Evolutionary conservation across 2,329 filamentous ascomycete genomes (phyloP), one percentile per base, ranked within the genome.

Genomic region (Venturia aucupariae): DNA sequence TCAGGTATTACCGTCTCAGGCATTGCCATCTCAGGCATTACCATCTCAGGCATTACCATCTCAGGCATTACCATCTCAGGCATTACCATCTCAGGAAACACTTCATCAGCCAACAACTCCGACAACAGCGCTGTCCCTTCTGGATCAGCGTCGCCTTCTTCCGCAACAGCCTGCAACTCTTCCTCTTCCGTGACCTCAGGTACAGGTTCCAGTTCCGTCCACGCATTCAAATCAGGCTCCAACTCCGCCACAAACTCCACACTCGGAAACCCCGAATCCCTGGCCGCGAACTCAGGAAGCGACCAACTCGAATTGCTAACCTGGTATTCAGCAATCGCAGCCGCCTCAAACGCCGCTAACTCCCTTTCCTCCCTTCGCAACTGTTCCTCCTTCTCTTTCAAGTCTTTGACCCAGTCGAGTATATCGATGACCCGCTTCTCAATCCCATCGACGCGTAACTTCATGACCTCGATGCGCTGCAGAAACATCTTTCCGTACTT

Each of bases 341-440:
- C 51, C 24, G 51, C 30, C 30, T 57, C 51, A 19, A 57, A 57
- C 17, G 32, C 51, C 1, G 51, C 51, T n/a, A 57, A n/a, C 27
- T 38, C 51, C 30, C 19, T 32, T 22, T 55, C 51, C 22, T 55
- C 27, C 51, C 42, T 17, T 17, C n/a, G 44, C 6, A 38, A 15
- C 17, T 51, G 35, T 46, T 63, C 60, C 24, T 57, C 51, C 61
- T 63, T 62, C 60, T 60, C 59, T 60, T 32, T 60, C 27, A 60
- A 19, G 7, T 60, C 59, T 42, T 44, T 41, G 41, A 44, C 59
- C 59, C 35, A 41, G 42, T 60, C 59, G 8, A 44, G 22, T 2
- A 60, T 44, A 41, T 60, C 59, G 8, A 60, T 60, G 1, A 41
- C 38, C 24, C 35, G 24, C n/a, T 41, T 60, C 11, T 60, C 41